These are phyloP conservation scores for Fusarium euwallaceae DNA, from an alignment of 2,329 filamentous ascomycete species.

Conservation along the genomic window DNA sequence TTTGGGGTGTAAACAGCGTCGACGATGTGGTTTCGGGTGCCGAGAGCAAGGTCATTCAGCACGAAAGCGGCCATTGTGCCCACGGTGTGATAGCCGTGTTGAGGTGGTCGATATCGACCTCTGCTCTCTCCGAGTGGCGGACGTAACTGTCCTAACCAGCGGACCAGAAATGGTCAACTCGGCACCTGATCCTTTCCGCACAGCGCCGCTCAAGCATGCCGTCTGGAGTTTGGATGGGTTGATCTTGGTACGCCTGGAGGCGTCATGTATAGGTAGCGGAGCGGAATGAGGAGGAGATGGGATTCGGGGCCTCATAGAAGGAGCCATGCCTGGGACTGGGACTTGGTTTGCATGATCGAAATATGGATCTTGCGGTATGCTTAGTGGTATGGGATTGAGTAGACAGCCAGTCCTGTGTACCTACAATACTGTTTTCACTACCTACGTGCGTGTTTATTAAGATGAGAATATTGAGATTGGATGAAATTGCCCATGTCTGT, in stretches of 20 bases:
- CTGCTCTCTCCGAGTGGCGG: slow-evolving; percentile 42
- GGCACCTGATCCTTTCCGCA: slow-evolving; percentile 31
- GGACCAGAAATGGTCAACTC: slow-evolving; percentile 48
- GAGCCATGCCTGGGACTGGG: slow-evolving; percentile 26
- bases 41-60: slow-evolving; percentile 35
- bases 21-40: slow-evolving; percentile 29
- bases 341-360: slow-evolving; percentile 32
- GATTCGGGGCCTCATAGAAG: slow-evolving; percentile 30
- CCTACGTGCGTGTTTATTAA: background rate
- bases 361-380: slow-evolving; percentile 41
- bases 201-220: slow-evolving; percentile 30
- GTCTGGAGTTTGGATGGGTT: slow-evolving; percentile 38
- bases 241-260: slow-evolving; percentile 23
- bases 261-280: slow-evolving; percentile 38
- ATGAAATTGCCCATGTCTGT: background rate
- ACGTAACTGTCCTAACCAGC: slow-evolving; percentile 45
- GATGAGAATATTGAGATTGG: background rate
- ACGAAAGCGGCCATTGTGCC: slow-evolving; percentile 39
- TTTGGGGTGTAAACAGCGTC: slow-evolving; percentile 31
- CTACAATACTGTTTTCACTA: slow-evolving; percentile 7
- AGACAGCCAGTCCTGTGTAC: slow-evolving; percentile 36
- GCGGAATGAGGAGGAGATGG: slow-evolving; percentile 11
- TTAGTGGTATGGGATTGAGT: slow-evolving; percentile 35
- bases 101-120: slow-evolving; percentile 38
- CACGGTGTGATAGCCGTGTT: slow-evolving; percentile 51